Base-by-base conservation (phyloP, 352 stramenopile species). In the Pythium apleroticum region DNA sequence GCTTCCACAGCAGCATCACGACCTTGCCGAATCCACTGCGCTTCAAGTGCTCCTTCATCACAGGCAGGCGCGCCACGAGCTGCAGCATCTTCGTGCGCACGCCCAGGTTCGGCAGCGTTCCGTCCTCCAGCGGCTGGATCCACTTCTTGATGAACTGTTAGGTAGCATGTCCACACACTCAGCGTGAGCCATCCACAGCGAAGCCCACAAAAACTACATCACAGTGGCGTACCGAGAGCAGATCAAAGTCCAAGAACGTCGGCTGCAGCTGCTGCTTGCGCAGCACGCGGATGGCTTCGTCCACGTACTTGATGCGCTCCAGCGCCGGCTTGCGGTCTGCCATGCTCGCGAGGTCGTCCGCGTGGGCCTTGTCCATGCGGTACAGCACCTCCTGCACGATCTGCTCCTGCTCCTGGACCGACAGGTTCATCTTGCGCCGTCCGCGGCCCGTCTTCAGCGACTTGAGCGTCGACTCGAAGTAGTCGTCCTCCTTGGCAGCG, bases 121-220 rank as follows among this genome's bases (percentile, higher is more conserved):
- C 83, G 48, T 93, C 77, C 1, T 95, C 88, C 39, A 94, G 50
- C 25, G 88, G 88, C 60, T 95, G 86, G 39, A 96, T 96, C 88
- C 88, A 96, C 63, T 95, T 94, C 70, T 93, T 96, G 54, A 96
- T 83, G 65, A 96, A 89, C 86, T 95, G n/a, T n/a, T n/a, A n/a
- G n/a, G n/a, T n/a, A n/a, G 43, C 39, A 65, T 50, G 9, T n/a
- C 53, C 45, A 30, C 22, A 35, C 7, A 49, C 9, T 31, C 8
- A 54, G 5, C 30, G 30, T 33, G 5, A 33, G 30, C 30, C 0
- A n/a, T n/a, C n/a, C n/a, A n/a, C n/a, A n/a, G n/a, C n/a, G n/a
- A n/a, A n/a, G n/a, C n/a, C n/a, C n/a, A n/a, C n/a, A n/a, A n/a
- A n/a, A n/a, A n/a, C n/a, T n/a, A n/a, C n/a, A n/a, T n/a, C n/a